Conservation (phyloP, 805 yeast genomes). For the Nakazawaea anatomiae region DNA sequence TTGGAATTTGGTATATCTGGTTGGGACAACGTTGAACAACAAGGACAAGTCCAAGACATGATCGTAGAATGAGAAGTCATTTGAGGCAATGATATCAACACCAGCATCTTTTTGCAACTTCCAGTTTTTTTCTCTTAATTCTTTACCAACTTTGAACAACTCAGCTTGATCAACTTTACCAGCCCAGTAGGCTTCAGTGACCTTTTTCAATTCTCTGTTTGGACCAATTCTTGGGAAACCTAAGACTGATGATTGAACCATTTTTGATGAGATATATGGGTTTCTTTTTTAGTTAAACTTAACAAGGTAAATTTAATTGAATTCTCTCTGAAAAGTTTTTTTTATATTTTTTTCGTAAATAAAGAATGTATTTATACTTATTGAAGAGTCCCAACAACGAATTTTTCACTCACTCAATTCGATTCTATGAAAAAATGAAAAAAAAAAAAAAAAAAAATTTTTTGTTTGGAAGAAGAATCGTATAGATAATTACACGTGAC, state of each 20-base stretch:
- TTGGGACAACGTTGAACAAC: slow-evolving; percentile 93
- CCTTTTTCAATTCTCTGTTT: slow-evolving; percentile 98
- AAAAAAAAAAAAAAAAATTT: too few species aligned
- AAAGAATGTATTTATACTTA: background rate
- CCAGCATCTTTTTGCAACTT: slow-evolving; percentile 95
- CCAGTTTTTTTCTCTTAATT: slow-evolving; percentile 95
- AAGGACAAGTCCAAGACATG: slow-evolving; percentile 91
- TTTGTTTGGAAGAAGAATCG: too few species aligned
- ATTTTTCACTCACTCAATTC: background rate
- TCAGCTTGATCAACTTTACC: slow-evolving; percentile 89
- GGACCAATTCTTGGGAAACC: slow-evolving; percentile 99
- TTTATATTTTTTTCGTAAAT: background rate
- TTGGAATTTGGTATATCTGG: slow-evolving; percentile 89
- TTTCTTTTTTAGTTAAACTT: background rate
- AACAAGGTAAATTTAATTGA: background rate
- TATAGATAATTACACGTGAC: background rate
- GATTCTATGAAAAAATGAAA: background rate
- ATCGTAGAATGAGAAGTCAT: slow-evolving; percentile 97
- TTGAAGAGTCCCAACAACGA: background rate
- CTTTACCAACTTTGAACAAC: slow-evolving; percentile 87
- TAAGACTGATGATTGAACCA: slow-evolving; percentile 96
- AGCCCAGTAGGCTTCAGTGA: slow-evolving; percentile 98
- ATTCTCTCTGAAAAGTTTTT: background rate
- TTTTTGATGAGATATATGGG: slow-evolving; percentile 25
- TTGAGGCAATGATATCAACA: slow-evolving; percentile 94